A percentile compares a stretch with the other conserved stretches of the same genome.
Conservation (phyloP, 495 filamentous ascomycete species). For the Cladorrhinum samala region DNA sequence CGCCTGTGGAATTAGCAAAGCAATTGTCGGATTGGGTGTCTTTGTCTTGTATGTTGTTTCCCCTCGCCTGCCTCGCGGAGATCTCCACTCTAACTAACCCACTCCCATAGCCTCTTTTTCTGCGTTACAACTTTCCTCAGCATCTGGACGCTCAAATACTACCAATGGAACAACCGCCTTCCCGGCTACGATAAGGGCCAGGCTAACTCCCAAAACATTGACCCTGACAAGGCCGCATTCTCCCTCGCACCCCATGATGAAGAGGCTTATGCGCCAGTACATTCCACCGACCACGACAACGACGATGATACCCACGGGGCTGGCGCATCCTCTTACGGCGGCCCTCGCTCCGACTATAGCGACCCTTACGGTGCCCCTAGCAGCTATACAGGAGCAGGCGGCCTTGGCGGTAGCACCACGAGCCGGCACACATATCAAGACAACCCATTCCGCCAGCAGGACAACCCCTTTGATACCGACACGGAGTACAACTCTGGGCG, state of each 20-base stretch:
- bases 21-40: slow-evolving; percentile 69
- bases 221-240: slow-evolving; percentile 54
- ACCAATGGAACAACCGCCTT: slow-evolving; percentile 66
- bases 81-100: not conserved
- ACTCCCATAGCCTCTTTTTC: slow-evolving; percentile 61
- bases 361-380: slow-evolving; percentile 37
- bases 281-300: slow-evolving; percentile 38
- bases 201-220: slow-evolving; percentile 45
- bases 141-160: slow-evolving; percentile 71
- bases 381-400: slow-evolving; percentile 12
- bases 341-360: slow-evolving; percentile 22
- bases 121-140: slow-evolving; percentile 65
- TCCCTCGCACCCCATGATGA: slow-evolving; percentile 51
- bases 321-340: slow-evolving; percentile 9
- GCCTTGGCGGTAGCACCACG: slow-evolving; percentile 8
- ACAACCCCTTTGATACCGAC: slow-evolving; percentile 38
- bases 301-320: slow-evolving; percentile 16
- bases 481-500: slow-evolving; percentile 31
- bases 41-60: slow-evolving; percentile 64
- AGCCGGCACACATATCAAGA: slow-evolving; percentile 12
- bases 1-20: slow-evolving; percentile 67
- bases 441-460: slow-evolving; percentile 32
- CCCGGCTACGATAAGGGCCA: slow-evolving; percentile 55
- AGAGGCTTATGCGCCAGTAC: slow-evolving; percentile 43
- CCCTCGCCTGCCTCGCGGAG: too few species aligned